Conservation (phyloP, 2,329 filamentous ascomycete species). For the Rutstroemia sp. region DNA sequence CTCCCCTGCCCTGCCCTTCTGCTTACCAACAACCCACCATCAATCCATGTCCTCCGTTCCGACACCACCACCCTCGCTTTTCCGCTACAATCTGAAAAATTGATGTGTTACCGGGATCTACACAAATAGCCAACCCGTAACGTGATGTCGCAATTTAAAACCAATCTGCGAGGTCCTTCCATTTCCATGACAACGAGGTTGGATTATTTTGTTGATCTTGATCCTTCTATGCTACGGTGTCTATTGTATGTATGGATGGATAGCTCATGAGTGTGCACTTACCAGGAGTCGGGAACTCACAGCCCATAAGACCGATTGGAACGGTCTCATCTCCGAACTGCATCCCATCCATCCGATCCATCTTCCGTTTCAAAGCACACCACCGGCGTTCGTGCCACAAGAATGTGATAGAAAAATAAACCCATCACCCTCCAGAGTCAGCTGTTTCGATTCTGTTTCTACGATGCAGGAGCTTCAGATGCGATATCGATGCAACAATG, state of each 20-base stretch:
- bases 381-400: neutral
- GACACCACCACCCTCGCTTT: no score
- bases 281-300: no score
- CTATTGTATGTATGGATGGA: neutral
- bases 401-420: conserved; percentile 2
- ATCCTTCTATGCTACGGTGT: neutral
- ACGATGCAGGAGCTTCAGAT: neutral
- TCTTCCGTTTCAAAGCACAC: no score
- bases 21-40: no score
- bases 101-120: no score
- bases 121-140: neutral
- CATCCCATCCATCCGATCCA: no score
- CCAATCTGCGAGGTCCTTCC: neutral
- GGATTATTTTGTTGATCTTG: neutral
- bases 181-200: neutral
- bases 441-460: neutral
- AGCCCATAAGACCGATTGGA: neutral
- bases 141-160: neutral
- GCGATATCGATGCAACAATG: neutral
- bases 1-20: no score
- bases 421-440: neutral
- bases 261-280: no score
- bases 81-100: no score
- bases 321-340: neutral
- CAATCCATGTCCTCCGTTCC: no score